Conservation (phyloP, 495 filamentous ascomycete species). For the Trichodelitschia bisporula region DNA sequence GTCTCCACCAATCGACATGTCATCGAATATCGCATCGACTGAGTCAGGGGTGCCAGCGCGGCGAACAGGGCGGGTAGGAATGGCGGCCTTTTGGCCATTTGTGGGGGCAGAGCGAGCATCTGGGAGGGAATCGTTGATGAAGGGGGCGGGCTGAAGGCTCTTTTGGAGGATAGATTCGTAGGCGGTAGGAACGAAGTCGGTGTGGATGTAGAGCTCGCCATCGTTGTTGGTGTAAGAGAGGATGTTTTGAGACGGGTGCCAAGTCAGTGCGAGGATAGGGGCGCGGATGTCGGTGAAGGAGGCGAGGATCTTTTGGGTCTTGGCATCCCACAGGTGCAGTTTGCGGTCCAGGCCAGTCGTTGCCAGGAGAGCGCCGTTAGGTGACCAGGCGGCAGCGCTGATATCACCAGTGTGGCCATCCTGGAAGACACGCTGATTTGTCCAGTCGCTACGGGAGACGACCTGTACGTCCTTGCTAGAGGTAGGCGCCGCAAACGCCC, state of each 20-base stretch:
- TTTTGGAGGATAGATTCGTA: slow-evolving; percentile 34
- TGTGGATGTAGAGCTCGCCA: slow-evolving; percentile 74
- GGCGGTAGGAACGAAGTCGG: slow-evolving; percentile 48
- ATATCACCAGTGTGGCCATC: slow-evolving; percentile 67
- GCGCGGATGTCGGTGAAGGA: slow-evolving; percentile 20
- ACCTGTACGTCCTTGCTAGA: slow-evolving; percentile 59
- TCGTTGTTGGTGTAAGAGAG: slow-evolving; percentile 76
- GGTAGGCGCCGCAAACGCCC: slow-evolving; percentile 70
- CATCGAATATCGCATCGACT: slow-evolving; percentile 34
- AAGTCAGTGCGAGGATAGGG: slow-evolving; percentile 61
- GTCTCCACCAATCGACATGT: slow-evolving; percentile 9
- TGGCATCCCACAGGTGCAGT: slow-evolving; percentile 71
- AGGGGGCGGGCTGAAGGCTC: slow-evolving; percentile 47
- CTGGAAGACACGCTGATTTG: slow-evolving; percentile 50
- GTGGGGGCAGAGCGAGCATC: slow-evolving; percentile 32
- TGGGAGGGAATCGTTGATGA: slow-evolving; percentile 54
- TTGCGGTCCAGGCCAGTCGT: slow-evolving; percentile 65
- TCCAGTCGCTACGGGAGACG: slow-evolving; percentile 66
- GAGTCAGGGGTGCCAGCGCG: slow-evolving; percentile 26
- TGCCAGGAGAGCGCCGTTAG: slow-evolving; percentile 71
- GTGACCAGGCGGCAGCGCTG: slow-evolving; percentile 74
- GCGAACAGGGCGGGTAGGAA: slow-evolving; percentile 16
- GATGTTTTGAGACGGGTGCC: slow-evolving; percentile 78
- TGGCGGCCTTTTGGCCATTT: slow-evolving; percentile 27
- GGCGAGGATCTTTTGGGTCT: slow-evolving; percentile 51